A percentile compares a stretch with the other conserved stretches of the same genome.
These are phyloP conservation scores for Cyanophora paradoxa DNA, from an alignment of 78 protist species.

Conservation along the genomic window DNA sequence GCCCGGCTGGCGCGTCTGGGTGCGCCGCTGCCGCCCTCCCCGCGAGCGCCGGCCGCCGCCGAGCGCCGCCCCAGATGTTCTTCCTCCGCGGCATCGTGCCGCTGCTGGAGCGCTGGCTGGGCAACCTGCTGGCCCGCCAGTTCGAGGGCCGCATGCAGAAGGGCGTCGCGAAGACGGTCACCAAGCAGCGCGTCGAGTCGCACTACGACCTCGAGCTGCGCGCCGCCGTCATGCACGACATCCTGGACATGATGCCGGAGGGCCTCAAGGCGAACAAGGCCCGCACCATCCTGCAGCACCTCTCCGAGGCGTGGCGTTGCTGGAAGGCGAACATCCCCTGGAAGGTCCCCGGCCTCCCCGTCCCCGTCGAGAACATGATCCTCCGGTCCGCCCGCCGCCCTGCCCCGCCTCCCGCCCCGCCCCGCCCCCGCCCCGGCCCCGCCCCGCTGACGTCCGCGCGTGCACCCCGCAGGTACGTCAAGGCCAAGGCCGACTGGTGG, in stretches of 20 bases:
- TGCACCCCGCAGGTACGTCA: too few relatives aligned
- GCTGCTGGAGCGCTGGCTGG: conserved; percentile 98
- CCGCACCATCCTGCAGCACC: conserved; percentile 89
- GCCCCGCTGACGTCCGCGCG: too few relatives aligned
- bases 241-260: conserved; percentile 99
- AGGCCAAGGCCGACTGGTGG: conserved; percentile 99
- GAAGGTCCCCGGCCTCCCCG: conserved; percentile 99
- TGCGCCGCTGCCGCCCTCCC: too few relatives aligned
- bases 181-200: conserved; percentile 99
- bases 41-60: too few relatives aligned
- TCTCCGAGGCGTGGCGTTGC: conserved; percentile 98
- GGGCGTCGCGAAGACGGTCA: conserved; percentile 90
- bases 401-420: too few relatives aligned
- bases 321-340: conserved; percentile 99
- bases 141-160: conserved; percentile 96
- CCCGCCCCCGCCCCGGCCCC: too few relatives aligned
- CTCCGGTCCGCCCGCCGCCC: too few relatives aligned
- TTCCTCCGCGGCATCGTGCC: conserved; percentile 99
- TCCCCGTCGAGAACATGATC: conserved; percentile 95
- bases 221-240: conserved; percentile 96
- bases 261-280: conserved; percentile 92
- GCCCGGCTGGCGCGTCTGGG: conserved; percentile 99
- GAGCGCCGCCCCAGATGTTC: too few relatives aligned
- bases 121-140: conserved; percentile 97
- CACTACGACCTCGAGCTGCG: conserved; percentile 97